Conservation (phyloP, 2,329 filamentous ascomycete species). For the Arthrobotrys pseudoclavata region DNA sequence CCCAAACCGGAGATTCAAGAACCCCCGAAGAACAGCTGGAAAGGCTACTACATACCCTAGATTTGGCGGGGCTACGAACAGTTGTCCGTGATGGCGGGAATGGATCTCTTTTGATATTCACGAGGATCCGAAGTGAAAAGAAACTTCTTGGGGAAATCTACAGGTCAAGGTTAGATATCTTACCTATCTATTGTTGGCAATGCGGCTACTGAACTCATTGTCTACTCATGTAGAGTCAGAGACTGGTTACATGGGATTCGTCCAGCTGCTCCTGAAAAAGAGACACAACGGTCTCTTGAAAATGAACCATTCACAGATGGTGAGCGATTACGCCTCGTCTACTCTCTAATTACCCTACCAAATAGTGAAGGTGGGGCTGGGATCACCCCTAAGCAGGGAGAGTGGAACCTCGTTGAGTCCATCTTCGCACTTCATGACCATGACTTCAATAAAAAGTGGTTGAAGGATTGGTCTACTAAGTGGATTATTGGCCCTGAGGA, state of each 20-base stretch:
- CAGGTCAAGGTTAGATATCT: slow-evolving; percentile 73
- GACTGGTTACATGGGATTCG: slow-evolving; percentile 95
- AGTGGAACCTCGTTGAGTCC: slow-evolving; percentile 80
- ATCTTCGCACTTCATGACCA: slow-evolving; percentile 86
- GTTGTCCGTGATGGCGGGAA: slow-evolving; percentile 86
- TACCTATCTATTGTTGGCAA: not conserved
- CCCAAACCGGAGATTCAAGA: slow-evolving; percentile 35
- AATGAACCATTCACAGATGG: slow-evolving; percentile 85
- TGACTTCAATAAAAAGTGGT: slow-evolving; percentile 79
- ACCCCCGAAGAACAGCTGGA: slow-evolving; percentile 80
- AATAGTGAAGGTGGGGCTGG: slow-evolving; percentile 82
- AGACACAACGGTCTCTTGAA: slow-evolving; percentile 77
- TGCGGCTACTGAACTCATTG: slow-evolving; percentile 2
- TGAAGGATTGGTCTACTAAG: slow-evolving; percentile 80
- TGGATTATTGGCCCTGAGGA: slow-evolving; percentile 76
- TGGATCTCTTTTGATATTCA: slow-evolving; percentile 83
- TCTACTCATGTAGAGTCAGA: slow-evolving; percentile 73
- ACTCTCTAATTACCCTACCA: slow-evolving; percentile 83
- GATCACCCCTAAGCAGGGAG: slow-evolving; percentile 76
- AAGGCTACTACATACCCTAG: slow-evolving; percentile 80
- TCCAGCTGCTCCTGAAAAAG: slow-evolving; percentile 79
- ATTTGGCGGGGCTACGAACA: slow-evolving; percentile 83
- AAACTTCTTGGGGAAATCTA: slow-evolving; percentile 85
- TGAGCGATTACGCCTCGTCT: slow-evolving; percentile 87
- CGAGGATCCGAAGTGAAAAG: slow-evolving; percentile 81